These are phyloP conservation scores for Ophiostoma ulmi DNA, from an alignment of 2,329 filamentous ascomycete genomes.

Conservation along the genomic window DNA sequence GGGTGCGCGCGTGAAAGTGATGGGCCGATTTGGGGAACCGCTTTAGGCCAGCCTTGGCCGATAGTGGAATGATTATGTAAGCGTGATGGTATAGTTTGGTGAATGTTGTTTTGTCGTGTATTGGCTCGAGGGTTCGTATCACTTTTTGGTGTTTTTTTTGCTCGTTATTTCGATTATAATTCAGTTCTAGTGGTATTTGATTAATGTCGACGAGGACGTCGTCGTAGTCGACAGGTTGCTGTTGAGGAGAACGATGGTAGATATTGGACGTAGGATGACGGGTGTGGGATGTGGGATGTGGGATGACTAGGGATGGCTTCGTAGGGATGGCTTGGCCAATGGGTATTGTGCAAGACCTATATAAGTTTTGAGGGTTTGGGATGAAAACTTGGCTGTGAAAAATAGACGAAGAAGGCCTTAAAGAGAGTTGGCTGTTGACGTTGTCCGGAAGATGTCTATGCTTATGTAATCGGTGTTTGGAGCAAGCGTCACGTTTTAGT, in stretches of 20 bases:
- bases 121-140: background rate
- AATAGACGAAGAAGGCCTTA: background rate
- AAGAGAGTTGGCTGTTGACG: background rate
- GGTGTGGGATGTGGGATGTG: background rate
- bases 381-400: background rate
- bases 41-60: background rate
- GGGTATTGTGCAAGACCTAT: background rate
- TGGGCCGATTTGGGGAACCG: background rate
- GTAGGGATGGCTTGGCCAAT: no score
- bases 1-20: background rate
- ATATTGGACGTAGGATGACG: background rate
- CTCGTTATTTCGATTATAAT: no score
- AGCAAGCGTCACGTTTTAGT: background rate
- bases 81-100: background rate
- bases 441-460: background rate
- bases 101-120: background rate
- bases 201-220: background rate
- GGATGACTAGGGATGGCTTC: background rate
- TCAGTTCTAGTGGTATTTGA: no score
- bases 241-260: background rate
- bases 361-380: background rate
- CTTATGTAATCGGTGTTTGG: background rate
- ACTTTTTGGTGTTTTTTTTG: no score
- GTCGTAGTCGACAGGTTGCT: background rate
- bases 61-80: conserved; percentile 12